These are phyloP conservation scores for Termitomyces sp. DNA, from an alignment of 768 basidiomycete species.

Conservation along the genomic window DNA sequence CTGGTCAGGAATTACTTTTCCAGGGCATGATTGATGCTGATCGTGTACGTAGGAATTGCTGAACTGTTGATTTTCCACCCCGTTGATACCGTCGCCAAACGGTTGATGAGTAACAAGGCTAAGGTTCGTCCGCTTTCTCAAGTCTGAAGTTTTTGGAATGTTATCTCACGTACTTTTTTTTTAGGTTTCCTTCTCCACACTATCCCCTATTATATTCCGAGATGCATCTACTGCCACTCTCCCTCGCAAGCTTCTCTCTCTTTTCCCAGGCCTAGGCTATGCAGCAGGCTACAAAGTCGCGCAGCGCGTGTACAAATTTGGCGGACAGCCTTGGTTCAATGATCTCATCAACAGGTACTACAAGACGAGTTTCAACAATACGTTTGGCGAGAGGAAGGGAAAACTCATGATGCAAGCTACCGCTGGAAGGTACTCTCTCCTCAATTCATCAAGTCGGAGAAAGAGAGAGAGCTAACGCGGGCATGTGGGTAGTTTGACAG, in stretches of 20 bases:
- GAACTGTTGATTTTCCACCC: conserved; percentile 96
- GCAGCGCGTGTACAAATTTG: conserved; percentile 96
- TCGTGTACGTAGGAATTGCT: conserved; percentile 64
- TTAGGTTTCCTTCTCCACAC: conserved; percentile 57
- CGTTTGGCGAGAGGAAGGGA: conserved; percentile 92
- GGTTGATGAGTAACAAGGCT: conserved; percentile 95
- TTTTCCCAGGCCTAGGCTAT: conserved; percentile 98
- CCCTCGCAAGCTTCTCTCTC: conserved; percentile 68
- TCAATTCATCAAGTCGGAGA: neutral
- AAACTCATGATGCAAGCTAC: conserved; percentile 95
- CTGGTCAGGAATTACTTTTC: conserved; percentile 51
- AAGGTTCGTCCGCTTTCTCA: conserved; percentile 40
- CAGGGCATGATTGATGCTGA: neutral
- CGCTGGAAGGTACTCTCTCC: conserved; percentile 72
- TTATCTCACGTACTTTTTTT: neutral
- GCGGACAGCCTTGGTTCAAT: conserved; percentile 97
- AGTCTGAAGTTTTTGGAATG: neutral
- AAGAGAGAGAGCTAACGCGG: neutral
- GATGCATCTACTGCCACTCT: conserved; percentile 70
- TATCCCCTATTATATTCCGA: conserved; percentile 83
- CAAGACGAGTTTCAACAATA: conserved; percentile 73
- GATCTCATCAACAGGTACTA: conserved; percentile 83
- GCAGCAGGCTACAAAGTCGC: conserved; percentile 97
- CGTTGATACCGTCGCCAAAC: conserved; percentile 97
- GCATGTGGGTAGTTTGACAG: conserved; percentile 45